Conservation (phyloP, 306 rosid species). For the Astragalus membranaceus region DNA sequence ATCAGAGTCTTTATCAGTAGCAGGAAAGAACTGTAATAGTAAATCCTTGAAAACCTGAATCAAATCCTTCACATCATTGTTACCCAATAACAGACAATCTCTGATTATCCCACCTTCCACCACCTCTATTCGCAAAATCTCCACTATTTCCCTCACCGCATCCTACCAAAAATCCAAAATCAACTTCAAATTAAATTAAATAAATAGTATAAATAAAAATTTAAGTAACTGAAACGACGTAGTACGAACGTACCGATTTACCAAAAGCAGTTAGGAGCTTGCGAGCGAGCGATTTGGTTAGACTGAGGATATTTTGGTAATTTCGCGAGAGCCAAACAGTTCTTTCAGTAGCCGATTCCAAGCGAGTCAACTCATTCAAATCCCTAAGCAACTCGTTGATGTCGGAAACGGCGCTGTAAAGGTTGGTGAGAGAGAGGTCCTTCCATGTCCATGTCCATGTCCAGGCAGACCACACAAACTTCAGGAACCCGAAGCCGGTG, state of each 20-base stretch:
- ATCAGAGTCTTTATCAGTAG: conserved; percentile 18
- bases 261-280: conserved; percentile 49
- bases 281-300: conserved; percentile 36
- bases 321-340: conserved; percentile 47
- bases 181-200: neutral
- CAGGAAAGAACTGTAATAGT: conserved; percentile 31
- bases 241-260: conserved; percentile 73
- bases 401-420: conserved; percentile 51
- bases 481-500: conserved; percentile 42
- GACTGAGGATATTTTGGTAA: conserved; percentile 43
- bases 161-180: conserved; percentile 29
- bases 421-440: conserved; percentile 34
- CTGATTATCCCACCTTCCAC: conserved; percentile 63
- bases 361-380: conserved; percentile 45
- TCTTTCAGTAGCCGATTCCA: conserved; percentile 40
- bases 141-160: conserved; percentile 44
- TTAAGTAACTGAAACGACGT: neutral
- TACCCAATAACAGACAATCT: conserved; percentile 73
- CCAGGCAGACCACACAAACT: conserved; percentile 51
- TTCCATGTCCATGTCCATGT: conserved; percentile 51
- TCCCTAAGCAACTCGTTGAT: conserved; percentile 46
- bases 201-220: neutral
- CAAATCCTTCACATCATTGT: conserved; percentile 56
- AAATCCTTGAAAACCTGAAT: conserved; percentile 53
- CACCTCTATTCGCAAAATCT: conserved; percentile 56